Conservation (phyloP, 2,329 filamentous ascomycete genomes). For the Tolypocladium amazonense region DNA sequence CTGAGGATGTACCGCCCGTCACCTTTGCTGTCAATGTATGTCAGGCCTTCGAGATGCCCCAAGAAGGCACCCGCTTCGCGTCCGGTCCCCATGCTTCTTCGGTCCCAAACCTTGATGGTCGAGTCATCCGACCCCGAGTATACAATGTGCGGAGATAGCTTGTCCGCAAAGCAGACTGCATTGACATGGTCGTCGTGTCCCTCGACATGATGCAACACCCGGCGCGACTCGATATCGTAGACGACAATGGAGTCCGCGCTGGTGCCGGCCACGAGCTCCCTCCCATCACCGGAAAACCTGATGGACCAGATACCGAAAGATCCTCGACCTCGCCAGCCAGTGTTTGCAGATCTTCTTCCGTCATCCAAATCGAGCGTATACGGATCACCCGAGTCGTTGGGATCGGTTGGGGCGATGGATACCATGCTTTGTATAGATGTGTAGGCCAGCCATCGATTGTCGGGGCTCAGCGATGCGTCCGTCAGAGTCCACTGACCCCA, state of each 20-base stretch:
- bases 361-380: constrained; percentile 60
- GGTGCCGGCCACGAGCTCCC: constrained; percentile 84
- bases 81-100: constrained; percentile 79
- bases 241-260: constrained; percentile 71
- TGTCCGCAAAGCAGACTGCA: constrained; percentile 90
- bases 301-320: constrained; percentile 74
- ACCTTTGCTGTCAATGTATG: constrained; percentile 60
- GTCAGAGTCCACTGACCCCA: constrained; percentile 93
- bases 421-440: constrained; percentile 79
- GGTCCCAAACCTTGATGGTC: constrained; percentile 92
- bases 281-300: constrained; percentile 83
- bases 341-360: constrained; percentile 1
- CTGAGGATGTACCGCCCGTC: constrained; percentile 76
- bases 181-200: constrained; percentile 89
- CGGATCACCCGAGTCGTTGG: constrained; percentile 69
- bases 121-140: constrained; percentile 95
- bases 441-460: constrained; percentile 87
- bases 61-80: constrained; percentile 58
- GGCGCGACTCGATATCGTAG: constrained; percentile 79
- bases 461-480: constrained; percentile 80
- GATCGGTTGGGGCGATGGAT: constrained; percentile 79
- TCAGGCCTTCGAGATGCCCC: constrained; percentile 56
- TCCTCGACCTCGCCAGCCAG: constrained; percentile 16
- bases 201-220: constrained; percentile 60
- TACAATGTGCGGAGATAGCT: constrained; percentile 78